Percentiles rank a stretch among this genome's conserved stretches.
These are phyloP conservation scores for Aspergillus chevalieri DNA, from an alignment of 2,329 filamentous ascomycete genomes.

Conservation along the genomic window DNA sequence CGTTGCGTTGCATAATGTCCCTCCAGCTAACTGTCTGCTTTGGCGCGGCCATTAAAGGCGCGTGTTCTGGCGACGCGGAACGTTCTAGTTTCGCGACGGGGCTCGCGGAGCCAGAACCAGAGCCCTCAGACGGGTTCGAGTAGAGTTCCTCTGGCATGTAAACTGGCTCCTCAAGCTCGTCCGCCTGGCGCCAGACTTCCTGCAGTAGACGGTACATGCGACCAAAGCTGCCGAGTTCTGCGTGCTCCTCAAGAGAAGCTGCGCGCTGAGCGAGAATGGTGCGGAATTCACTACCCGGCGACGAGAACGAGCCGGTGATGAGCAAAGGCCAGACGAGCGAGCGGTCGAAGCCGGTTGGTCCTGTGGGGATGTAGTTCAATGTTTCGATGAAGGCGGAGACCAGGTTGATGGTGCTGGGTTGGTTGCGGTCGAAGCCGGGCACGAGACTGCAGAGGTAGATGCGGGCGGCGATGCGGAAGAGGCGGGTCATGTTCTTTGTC, in stretches of 20 bases:
- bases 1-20: slow-evolving; percentile 84
- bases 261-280: slow-evolving; percentile 70
- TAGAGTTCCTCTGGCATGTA: slow-evolving; percentile 3
- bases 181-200: slow-evolving; percentile 74
- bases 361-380: slow-evolving; percentile 75
- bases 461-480: slow-evolving; percentile 86
- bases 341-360: slow-evolving; percentile 77
- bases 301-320: slow-evolving; percentile 73
- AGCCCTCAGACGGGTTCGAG: neutral
- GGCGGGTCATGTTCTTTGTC: slow-evolving; percentile 77
- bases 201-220: slow-evolving; percentile 70
- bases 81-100: slow-evolving; percentile 15
- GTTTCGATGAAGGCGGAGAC: slow-evolving; percentile 70
- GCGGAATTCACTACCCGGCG: slow-evolving; percentile 68
- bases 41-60: slow-evolving; percentile 14
- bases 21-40: slow-evolving; percentile 80
- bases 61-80: slow-evolving; percentile 2
- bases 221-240: slow-evolving; percentile 77
- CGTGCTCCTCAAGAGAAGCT: slow-evolving; percentile 66
- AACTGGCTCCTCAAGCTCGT: slow-evolving; percentile 43
- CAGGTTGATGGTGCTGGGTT: slow-evolving; percentile 67
- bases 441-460: slow-evolving; percentile 97
- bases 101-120: slow-evolving; percentile 3
- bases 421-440: slow-evolving; percentile 72
- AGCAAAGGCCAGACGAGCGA: slow-evolving; percentile 91